Conservation (phyloP, 1,284 basidiomycete genomes). For the Trichosporon asahii region DNA sequence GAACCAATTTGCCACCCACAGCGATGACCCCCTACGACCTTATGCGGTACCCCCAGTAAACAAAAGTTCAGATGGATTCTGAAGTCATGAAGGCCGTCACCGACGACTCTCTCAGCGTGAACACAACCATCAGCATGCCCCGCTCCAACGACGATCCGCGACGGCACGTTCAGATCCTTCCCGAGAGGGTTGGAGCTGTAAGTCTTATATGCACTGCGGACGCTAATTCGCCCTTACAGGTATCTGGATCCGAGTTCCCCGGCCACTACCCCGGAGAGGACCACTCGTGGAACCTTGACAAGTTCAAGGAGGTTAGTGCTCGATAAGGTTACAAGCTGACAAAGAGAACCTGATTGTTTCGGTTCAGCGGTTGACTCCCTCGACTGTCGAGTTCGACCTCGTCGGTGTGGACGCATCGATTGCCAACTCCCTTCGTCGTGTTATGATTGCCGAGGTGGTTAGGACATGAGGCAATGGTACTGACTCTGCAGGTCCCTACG, state of each 20-base stretch:
- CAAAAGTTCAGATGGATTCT: conserved; percentile 18
- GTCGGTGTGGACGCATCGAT: conserved; percentile 94
- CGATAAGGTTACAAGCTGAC: not conserved
- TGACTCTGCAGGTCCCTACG: conserved; percentile 68
- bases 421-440: conserved; percentile 88
- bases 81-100: not conserved
- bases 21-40: not conserved
- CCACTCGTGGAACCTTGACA: conserved; percentile 72
- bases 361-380: conserved; percentile 72
- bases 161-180: conserved; percentile 61
- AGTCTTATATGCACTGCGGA: conserved; percentile 18
- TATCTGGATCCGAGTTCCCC: conserved; percentile 27
- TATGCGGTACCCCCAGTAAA: conserved; percentile 11
- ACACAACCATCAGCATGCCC: conserved; percentile 22
- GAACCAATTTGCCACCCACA: conserved; percentile 23
- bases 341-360: conserved; percentile 67
- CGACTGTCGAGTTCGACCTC: conserved; percentile 88
- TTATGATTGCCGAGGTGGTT: conserved; percentile 87
- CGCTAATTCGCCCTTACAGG: conserved; percentile 12
- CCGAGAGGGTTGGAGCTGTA: conserved; percentile 66
- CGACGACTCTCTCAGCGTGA: not conserved
- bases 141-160: conserved; percentile 42
- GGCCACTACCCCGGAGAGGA: conserved; percentile 68
- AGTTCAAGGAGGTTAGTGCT: conserved; percentile 65
- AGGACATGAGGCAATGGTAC: not conserved